These are phyloP conservation scores for Chrysoporthe austroafricana DNA, from an alignment of 2,329 filamentous ascomycete species.

Conservation along the genomic window DNA sequence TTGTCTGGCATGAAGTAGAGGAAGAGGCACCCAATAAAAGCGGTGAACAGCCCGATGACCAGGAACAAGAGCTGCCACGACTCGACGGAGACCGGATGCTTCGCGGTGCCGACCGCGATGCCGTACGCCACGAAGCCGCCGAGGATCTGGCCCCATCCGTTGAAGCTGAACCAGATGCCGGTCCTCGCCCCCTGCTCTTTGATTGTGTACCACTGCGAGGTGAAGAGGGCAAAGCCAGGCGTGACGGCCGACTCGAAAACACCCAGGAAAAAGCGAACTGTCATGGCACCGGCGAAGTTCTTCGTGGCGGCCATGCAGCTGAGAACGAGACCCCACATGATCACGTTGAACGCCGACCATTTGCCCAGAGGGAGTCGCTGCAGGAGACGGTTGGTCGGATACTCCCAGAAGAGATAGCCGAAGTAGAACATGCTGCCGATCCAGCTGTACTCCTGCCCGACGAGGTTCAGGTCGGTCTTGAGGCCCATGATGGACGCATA, in stretches of 20 bases:
- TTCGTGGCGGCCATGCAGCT: conserved; percentile 65
- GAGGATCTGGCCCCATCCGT: conserved; percentile 44
- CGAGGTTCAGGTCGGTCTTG: conserved; percentile 56
- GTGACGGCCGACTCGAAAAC: conserved; percentile 71
- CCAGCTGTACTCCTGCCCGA: conserved; percentile 66
- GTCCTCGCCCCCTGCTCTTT: conserved; percentile 66
- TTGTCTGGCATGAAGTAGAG: conserved; percentile 52
- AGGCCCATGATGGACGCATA: conserved; percentile 60
- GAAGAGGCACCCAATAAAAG: conserved; percentile 51
- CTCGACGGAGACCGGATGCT: conserved; percentile 49
- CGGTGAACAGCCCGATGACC: conserved; percentile 56
- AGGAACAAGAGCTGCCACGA: conserved; percentile 69
- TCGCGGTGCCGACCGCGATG: conserved; percentile 52
- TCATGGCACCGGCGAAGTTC: conserved; percentile 64
- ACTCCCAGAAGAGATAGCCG: conserved; percentile 61
- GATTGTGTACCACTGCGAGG: conserved; percentile 74
- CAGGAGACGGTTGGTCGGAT: conserved; percentile 66
- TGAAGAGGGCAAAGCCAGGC: conserved; percentile 70
- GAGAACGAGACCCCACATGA: conserved; percentile 63
- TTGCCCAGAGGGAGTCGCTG: conserved; percentile 68
- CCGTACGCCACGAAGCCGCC: conserved; percentile 47
- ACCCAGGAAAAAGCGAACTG: conserved; percentile 69
- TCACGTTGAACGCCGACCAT: conserved; percentile 66
- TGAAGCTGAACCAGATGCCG: conserved; percentile 69
- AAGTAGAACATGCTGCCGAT: conserved; percentile 48